Percentiles rank a stretch among this genome's conserved stretches.
phyloP scores from a whole-genome alignment of 805 yeast genomes.

The Phaffomyces opuntiae region DNA sequence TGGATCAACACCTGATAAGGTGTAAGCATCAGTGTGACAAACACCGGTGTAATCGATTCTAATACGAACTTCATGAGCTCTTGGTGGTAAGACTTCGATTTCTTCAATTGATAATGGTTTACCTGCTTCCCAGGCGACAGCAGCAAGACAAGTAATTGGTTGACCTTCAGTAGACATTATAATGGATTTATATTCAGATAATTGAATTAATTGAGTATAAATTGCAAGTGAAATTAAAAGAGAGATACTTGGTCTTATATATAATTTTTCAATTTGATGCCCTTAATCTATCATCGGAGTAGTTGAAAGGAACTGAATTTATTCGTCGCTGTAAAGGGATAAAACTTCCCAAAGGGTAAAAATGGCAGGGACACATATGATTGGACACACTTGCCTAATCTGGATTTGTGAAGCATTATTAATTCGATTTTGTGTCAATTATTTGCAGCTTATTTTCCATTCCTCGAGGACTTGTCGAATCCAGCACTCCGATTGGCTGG shows the following conservation, averaged over 20 bases:
- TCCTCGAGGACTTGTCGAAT: background rate
- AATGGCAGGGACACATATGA: background rate
- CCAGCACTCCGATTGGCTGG: background rate
- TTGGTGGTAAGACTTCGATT: slow-evolving; percentile 88
- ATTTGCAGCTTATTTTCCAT: background rate
- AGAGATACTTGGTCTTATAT: too few relatives aligned
- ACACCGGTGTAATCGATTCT: slow-evolving; percentile 85
- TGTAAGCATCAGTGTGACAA: slow-evolving; percentile 98
- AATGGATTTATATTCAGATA: background rate
- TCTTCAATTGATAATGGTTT: slow-evolving; percentile 78
- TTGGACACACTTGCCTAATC: background rate
- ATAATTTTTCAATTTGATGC: too few relatives aligned
- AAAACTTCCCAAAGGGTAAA: background rate
- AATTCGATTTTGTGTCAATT: background rate
- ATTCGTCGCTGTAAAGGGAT: background rate
- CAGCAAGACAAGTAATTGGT: slow-evolving; percentile 84
- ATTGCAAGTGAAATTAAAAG: too few relatives aligned
- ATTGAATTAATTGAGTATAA: background rate
- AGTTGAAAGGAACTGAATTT: background rate
- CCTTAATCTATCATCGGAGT: background rate
- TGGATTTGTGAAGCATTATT: background rate
- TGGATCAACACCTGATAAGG: slow-evolving; percentile 89
- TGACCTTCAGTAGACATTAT: slow-evolving; percentile 18
- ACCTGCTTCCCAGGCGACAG: slow-evolving; percentile 96
- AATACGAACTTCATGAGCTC: slow-evolving; percentile 95